Evolutionary conservation across 345 rosid genomes (phyloP).

Genomic region (Melastoma malabathricum): DNA sequence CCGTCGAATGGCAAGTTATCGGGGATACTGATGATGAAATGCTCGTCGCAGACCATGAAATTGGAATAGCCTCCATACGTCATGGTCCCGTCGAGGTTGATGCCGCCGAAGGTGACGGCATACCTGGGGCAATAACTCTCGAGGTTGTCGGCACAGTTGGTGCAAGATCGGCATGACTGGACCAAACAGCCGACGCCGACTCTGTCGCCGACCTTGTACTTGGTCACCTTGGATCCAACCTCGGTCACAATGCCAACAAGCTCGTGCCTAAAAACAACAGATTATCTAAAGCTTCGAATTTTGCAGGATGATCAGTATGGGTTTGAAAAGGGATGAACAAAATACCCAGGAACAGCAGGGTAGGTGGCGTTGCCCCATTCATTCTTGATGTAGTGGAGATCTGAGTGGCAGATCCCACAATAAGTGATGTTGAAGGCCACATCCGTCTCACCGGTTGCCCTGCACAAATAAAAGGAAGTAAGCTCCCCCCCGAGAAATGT

Average conservation of each 20-base stretch:
- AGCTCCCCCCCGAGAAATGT: no score
- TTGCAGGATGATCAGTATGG: no score
- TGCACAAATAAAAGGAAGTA: not conserved
- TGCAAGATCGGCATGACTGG: conserved; percentile 16
- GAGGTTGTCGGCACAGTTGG: conserved; percentile 7
- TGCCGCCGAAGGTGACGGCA: conserved; percentile 1
- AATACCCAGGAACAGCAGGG: conserved; percentile 32
- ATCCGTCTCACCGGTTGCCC: conserved; percentile 18
- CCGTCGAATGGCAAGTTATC: conserved; percentile 36
- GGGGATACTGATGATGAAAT: conserved; percentile 37
- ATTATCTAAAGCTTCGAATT: no score
- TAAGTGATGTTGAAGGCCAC: conserved; percentile 23
- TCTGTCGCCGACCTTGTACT: conserved; percentile 28
- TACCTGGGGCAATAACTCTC: conserved; percentile 9
- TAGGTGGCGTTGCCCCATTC: conserved; percentile 29
- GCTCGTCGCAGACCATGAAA: conserved; percentile 36
- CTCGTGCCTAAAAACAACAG: conserved; percentile 22
- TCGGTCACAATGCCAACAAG: conserved; percentile 26
- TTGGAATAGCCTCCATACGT: conserved; percentile 33
- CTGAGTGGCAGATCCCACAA: conserved; percentile 35
- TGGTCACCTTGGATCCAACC: conserved; percentile 23
- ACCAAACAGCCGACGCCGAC: conserved; percentile 34
- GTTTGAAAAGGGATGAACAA: not conserved
- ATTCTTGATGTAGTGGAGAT: conserved; percentile 21
- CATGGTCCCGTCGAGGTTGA: conserved; percentile 14